Conservation (phyloP, 345 rosid species). For the Salix exigua region DNA sequence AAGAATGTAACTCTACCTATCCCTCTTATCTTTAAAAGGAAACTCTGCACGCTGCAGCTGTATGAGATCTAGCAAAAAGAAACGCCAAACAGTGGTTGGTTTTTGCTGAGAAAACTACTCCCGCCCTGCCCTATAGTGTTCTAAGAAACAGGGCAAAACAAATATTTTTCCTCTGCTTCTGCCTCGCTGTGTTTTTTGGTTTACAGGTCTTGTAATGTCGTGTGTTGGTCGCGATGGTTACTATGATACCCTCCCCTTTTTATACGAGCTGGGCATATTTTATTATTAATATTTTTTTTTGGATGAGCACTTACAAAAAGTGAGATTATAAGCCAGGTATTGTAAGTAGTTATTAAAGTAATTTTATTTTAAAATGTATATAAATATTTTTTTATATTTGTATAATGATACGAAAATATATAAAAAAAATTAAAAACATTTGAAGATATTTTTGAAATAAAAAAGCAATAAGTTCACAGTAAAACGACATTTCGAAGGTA, state of each 20-base stretch:
- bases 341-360: too few relatives aligned
- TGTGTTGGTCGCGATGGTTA: constrained; percentile 2
- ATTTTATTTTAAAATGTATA: too few relatives aligned
- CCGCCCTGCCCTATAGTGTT: not conserved
- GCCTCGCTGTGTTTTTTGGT: not conserved
- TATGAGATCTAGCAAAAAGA: constrained; percentile 10
- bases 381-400: too few relatives aligned
- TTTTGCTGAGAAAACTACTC: not conserved
- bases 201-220: not conserved
- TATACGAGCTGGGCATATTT: constrained; percentile 14
- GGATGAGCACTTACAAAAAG: not conserved
- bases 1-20: not conserved
- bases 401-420: too few relatives aligned
- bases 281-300: not conserved
- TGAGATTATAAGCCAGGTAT: not conserved
- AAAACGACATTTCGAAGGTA: not conserved
- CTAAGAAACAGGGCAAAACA: not conserved
- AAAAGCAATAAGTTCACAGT: not conserved
- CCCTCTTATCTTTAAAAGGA: not conserved
- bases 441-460: too few relatives aligned
- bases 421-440: too few relatives aligned
- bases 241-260: constrained; percentile 10
- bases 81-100: not conserved
- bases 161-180: not conserved
- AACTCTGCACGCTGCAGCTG: not conserved